Percentiles rank a stretch among this genome's conserved stretches.
Evolutionary conservation across 2,329 filamentous ascomycete genomes (phyloP).

Genomic region (Cladosporium sp.): DNA sequence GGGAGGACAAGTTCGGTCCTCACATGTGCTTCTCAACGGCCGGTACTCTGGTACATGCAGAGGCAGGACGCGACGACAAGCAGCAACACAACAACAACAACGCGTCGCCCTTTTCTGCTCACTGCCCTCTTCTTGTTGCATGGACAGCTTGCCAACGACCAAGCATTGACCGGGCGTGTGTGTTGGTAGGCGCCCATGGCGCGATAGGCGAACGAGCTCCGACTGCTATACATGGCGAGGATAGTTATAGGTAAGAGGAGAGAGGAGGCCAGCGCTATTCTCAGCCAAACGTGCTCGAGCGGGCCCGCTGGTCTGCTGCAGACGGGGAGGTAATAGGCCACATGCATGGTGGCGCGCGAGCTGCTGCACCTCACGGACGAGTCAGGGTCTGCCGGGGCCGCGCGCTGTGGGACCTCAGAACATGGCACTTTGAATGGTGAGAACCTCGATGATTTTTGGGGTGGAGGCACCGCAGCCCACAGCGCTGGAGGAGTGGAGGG

Average conservation of each 20-base stretch:
- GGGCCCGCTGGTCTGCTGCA: conserved; percentile 6
- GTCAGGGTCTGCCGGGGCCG: conserved; percentile 1
- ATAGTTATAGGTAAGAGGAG: conserved; percentile 8
- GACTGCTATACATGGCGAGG: conserved; percentile 7
- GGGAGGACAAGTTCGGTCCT: background rate
- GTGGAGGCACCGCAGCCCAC: background rate
- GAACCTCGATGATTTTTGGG: too few species aligned
- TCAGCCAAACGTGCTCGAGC: conserved; percentile 3
- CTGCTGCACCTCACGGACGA: too few species aligned
- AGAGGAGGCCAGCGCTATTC: conserved; percentile 7
- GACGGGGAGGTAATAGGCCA: too few species aligned
- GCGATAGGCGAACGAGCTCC: background rate
- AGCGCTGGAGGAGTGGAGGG: too few species aligned
- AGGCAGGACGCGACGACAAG: background rate
- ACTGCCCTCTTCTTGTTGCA: too few species aligned
- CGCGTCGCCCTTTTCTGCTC: background rate
- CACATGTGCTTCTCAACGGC: conserved; percentile 11
- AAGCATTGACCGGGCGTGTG: conserved; percentile 1
- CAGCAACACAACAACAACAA: too few species aligned
- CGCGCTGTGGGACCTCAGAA: background rate
- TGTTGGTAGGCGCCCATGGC: conserved; percentile 2
- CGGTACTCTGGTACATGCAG: background rate
- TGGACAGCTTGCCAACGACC: background rate
- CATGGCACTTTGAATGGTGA: background rate
- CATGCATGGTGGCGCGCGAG: too few species aligned